Evolutionary conservation across 1,284 basidiomycete genomes (phyloP).

Genomic region (Apiotrichum laibachii): DNA sequence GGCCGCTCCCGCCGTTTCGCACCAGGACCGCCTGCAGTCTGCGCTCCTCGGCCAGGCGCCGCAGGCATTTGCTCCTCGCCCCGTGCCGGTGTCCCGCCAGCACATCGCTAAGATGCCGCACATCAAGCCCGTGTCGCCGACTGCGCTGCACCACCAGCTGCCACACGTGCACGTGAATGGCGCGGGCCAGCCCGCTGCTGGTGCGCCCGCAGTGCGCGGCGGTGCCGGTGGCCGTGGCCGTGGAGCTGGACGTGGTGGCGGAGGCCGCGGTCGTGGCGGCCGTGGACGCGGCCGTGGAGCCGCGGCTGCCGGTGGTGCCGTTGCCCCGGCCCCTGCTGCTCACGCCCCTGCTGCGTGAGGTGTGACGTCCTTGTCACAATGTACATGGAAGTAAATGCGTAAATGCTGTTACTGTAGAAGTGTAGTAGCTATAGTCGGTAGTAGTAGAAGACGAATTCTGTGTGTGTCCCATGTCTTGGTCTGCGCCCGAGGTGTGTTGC

Average conservation of each 20-base stretch:
- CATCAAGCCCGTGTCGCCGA: slow-evolving; percentile 19
- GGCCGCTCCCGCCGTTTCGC: slow-evolving; percentile 12
- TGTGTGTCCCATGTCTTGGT: no score
- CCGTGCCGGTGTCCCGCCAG: slow-evolving; percentile 5
- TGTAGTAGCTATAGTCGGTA: no score
- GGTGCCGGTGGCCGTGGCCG: slow-evolving; percentile 6
- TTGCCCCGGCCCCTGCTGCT: slow-evolving; percentile 1
- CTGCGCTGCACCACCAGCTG: not conserved
- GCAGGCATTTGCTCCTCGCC: slow-evolving; percentile 7
- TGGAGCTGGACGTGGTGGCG: slow-evolving; percentile 11
- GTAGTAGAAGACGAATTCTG: no score
- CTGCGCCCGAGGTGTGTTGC: no score
- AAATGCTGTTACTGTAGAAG: no score
- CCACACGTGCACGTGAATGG: slow-evolving; percentile 1
- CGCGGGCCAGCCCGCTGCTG: not conserved
- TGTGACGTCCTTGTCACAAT: no score
- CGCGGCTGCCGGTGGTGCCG: not conserved
- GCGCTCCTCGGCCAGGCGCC: slow-evolving; percentile 24
- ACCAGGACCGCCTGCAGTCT: slow-evolving; percentile 36
- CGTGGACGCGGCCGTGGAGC: slow-evolving; percentile 3
- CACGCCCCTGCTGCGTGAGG: slow-evolving; percentile 1
- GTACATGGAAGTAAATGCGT: no score
- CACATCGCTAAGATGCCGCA: slow-evolving; percentile 15
- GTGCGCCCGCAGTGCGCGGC: not conserved
- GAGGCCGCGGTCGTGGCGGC: slow-evolving; percentile 1